Evolutionary conservation across 768 basidiomycete species (phyloP).

Genomic region (Lentinula lateritia): DNA sequence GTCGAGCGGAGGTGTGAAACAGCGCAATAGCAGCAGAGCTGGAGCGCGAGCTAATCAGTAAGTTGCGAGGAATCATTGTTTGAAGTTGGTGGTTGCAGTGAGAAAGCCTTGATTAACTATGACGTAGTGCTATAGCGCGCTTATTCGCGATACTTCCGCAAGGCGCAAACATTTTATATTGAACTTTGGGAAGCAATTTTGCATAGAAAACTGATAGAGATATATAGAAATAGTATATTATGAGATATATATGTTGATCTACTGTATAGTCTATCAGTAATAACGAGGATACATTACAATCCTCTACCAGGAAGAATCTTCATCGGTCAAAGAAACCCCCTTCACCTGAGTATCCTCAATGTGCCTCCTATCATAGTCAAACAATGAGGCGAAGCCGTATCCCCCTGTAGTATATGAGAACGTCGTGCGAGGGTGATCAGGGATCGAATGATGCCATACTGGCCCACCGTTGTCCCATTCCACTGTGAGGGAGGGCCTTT

Average conservation of each 20-base stretch:
- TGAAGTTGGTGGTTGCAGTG: background rate
- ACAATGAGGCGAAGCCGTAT: background rate
- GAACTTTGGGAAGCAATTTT: too few relatives aligned
- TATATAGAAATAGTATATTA: too few relatives aligned
- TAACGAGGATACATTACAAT: background rate
- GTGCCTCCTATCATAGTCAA: background rate
- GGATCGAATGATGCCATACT: background rate
- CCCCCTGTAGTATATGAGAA: background rate
- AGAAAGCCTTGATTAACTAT: background rate
- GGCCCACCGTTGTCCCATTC: background rate
- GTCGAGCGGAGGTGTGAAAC: background rate
- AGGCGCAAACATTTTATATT: too few relatives aligned
- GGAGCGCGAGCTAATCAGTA: background rate
- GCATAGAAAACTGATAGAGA: too few relatives aligned
- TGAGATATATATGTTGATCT: too few relatives aligned
- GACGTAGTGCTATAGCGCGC: background rate
- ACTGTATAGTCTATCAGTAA: background rate
- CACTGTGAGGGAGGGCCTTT: background rate
- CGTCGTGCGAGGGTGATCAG: background rate
- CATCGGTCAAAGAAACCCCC: background rate
- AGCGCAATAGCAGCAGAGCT: background rate
- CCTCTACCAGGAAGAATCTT: background rate
- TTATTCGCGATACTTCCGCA: too few relatives aligned
- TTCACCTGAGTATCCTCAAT: background rate
- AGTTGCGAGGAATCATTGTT: slow-evolving; percentile 3